Conservation (phyloP, 2,329 filamentous ascomycete species). For the Curvularia sp. region DNA sequence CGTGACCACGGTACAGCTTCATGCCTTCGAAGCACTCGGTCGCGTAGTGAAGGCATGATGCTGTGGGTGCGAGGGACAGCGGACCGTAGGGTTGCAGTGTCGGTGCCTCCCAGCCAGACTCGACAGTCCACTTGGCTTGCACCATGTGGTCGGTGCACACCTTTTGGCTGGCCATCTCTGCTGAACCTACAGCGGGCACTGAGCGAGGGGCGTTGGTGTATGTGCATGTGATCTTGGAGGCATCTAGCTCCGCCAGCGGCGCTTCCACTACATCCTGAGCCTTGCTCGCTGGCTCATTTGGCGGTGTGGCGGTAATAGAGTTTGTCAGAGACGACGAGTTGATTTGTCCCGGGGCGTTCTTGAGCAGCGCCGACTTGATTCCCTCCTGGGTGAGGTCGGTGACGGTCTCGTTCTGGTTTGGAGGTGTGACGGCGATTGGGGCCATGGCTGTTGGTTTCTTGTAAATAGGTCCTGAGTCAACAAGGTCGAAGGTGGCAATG, state of each 20-base stretch:
- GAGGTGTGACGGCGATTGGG: slow-evolving; percentile 45
- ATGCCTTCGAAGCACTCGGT: slow-evolving; percentile 90
- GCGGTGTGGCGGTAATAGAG: slow-evolving; percentile 34
- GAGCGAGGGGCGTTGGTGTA: slow-evolving; percentile 52
- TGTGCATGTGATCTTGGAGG: slow-evolving; percentile 52
- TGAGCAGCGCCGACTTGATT: slow-evolving; percentile 41
- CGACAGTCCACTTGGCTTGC: slow-evolving; percentile 70
- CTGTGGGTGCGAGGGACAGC: slow-evolving; percentile 78
- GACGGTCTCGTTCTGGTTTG: slow-evolving; percentile 32
- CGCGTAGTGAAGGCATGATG: slow-evolving; percentile 84
- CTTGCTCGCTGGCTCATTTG: slow-evolving; percentile 27
- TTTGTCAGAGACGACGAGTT: slow-evolving; percentile 35
- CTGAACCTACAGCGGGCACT: slow-evolving; percentile 51
- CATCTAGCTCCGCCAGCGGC: slow-evolving; percentile 51
- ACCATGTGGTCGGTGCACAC: slow-evolving; percentile 87
- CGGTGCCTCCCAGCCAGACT: slow-evolving; percentile 74
- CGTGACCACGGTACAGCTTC: slow-evolving; percentile 73
- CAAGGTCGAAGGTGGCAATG: not conserved
- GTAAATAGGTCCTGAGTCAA: not conserved
- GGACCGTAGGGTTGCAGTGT: slow-evolving; percentile 79
- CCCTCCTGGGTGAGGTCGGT: slow-evolving; percentile 43
- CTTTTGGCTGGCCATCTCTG: slow-evolving; percentile 51
- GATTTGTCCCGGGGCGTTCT: slow-evolving; percentile 41
- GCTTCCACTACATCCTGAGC: slow-evolving; percentile 23
- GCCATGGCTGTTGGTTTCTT: slow-evolving; percentile 31